A percentile compares a stretch with the other conserved stretches of the same genome.
Evolutionary conservation across 805 yeast genomes (phyloP).

Genomic region (Ogataea naganishii): DNA sequence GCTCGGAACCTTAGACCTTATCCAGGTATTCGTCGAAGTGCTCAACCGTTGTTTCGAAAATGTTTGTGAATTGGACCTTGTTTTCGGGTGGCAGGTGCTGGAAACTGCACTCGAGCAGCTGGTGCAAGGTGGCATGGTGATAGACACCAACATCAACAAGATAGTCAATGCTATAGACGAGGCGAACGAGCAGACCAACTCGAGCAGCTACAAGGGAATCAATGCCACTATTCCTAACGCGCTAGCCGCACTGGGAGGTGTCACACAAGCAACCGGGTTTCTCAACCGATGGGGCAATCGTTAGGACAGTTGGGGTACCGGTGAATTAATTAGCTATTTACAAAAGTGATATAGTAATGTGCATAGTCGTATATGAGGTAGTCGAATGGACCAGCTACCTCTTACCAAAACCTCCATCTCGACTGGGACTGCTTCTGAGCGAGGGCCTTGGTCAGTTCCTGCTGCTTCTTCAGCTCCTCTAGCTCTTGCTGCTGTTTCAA

Average conservation of each 20-base stretch:
- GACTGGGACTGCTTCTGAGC: conserved; percentile 21
- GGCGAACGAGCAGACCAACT: conserved; percentile 43
- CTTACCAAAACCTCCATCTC: conserved; percentile 17
- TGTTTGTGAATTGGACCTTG: conserved; percentile 92
- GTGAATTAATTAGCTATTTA: conserved; percentile 9
- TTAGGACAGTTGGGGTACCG: conserved; percentile 3
- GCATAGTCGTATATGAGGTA: not conserved
- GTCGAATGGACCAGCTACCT: not conserved
- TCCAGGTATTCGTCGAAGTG: conserved; percentile 95
- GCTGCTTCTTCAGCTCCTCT: conserved; percentile 29
- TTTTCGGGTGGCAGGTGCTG: conserved; percentile 97
- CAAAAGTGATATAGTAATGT: not conserved
- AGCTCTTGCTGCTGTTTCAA: conserved; percentile 29
- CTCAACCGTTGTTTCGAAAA: conserved; percentile 87
- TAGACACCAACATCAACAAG: conserved; percentile 76
- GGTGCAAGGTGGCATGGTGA: conserved; percentile 96
- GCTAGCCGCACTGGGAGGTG: conserved; percentile 14
- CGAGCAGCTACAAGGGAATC: conserved; percentile 14
- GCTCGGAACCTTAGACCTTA: conserved; percentile 84
- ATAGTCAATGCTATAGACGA: conserved; percentile 81
- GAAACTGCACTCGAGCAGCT: conserved; percentile 88
- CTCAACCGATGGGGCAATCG: conserved; percentile 7
- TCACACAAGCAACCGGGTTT: conserved; percentile 20
- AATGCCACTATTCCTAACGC: conserved; percentile 8
- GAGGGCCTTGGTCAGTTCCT: conserved; percentile 24